These are phyloP conservation scores for Musa troglodytarum DNA, from an alignment of 176 grass and related monocot genomes.

Conservation along the genomic window DNA sequence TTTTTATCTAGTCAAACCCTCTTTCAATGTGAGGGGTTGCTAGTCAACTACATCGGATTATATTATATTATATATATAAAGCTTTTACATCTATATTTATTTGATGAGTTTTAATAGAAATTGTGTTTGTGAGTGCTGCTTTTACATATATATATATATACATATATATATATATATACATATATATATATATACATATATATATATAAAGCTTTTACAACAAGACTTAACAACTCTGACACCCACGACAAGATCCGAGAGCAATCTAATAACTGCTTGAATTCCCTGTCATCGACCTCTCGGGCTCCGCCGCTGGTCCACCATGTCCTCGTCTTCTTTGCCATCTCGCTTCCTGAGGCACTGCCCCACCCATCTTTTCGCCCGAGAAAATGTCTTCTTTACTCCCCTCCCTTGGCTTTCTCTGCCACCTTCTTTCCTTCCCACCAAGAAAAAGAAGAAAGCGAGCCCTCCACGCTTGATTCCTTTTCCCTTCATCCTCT, in stretches of 20 bases:
- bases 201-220: too few species aligned
- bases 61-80: too few species aligned
- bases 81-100: too few species aligned
- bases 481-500: neutral
- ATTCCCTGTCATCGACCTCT: neutral
- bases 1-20: too few species aligned
- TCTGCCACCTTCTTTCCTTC: neutral
- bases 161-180: too few species aligned
- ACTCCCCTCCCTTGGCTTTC: neutral
- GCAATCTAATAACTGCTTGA: neutral
- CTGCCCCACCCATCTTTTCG: neutral
- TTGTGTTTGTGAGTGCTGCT: neutral
- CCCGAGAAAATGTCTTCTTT: slow-evolving; percentile 1
- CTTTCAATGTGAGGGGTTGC: too few species aligned
- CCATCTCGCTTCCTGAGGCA: neutral
- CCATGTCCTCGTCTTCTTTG: neutral
- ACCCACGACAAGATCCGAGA: neutral
- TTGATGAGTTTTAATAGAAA: neutral
- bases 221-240: neutral
- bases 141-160: too few species aligned
- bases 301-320: neutral
- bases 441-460: neutral
- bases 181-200: too few species aligned
- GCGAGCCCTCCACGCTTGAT: neutral
- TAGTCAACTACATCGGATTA: too few species aligned